A percentile compares a stretch with the other conserved stretches of the same genome.
These are phyloP conservation scores for Naganishia onofrii DNA, from an alignment of 768 basidiomycete genomes.

Conservation along the genomic window DNA sequence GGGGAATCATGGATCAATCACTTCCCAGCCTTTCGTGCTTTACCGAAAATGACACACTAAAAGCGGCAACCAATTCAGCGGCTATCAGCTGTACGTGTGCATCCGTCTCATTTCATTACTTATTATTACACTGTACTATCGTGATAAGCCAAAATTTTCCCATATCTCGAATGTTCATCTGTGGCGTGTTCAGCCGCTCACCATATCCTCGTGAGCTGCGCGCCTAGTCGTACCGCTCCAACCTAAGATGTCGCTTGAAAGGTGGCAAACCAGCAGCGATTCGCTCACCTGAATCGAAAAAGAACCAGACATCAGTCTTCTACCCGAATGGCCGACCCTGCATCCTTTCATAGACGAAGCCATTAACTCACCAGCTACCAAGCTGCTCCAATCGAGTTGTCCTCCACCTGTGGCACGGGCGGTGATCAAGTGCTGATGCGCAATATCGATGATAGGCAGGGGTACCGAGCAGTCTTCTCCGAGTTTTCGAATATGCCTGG, in stretches of 20 bases:
- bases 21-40: no score
- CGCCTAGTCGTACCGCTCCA: slow-evolving; percentile 12
- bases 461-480: slow-evolving; percentile 58
- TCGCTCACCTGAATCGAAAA: background rate
- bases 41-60: background rate
- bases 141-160: background rate
- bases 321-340: slow-evolving; percentile 62
- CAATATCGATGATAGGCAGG: slow-evolving; percentile 54
- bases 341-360: slow-evolving; percentile 56
- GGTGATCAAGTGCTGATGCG: slow-evolving; percentile 74
- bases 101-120: background rate
- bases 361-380: slow-evolving; percentile 66
- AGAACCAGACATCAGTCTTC: slow-evolving; percentile 35
- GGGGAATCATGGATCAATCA: no score
- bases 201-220: no score
- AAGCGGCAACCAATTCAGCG: background rate
- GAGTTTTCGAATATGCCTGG: slow-evolving; percentile 62
- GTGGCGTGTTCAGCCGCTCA: background rate
- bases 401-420: slow-evolving; percentile 70
- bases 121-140: background rate
- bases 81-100: background rate
- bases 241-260: slow-evolving; percentile 24
- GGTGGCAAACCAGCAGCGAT: slow-evolving; percentile 19
- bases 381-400: slow-evolving; percentile 74
- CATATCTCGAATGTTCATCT: background rate